These are phyloP conservation scores for Peltaster fructicola DNA, from an alignment of 2,329 filamentous ascomycete genomes.

Conservation along the genomic window DNA sequence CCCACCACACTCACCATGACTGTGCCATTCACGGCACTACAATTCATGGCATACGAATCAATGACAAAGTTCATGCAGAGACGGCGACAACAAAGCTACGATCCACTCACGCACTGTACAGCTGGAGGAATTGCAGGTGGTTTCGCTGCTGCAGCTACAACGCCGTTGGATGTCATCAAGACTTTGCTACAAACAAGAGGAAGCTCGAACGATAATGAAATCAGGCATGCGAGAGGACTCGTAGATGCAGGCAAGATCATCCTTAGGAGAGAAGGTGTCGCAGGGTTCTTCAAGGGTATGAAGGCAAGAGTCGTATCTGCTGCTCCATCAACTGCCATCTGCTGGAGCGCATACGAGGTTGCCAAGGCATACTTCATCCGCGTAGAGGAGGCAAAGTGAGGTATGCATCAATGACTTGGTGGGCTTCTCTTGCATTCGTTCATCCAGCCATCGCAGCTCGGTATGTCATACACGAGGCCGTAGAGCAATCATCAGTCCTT, in stretches of 20 bases:
- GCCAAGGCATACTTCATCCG: constrained; percentile 49
- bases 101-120: constrained; percentile 82
- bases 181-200: constrained; percentile 90
- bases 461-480: too few relatives aligned
- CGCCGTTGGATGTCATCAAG: constrained; percentile 95
- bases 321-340: constrained; percentile 98
- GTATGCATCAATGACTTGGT: too few relatives aligned
- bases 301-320: constrained; percentile 84
- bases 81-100: constrained; percentile 40
- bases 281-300: constrained; percentile 85
- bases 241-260: constrained; percentile 64
- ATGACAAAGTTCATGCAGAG: constrained; percentile 85
- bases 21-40: constrained; percentile 88
- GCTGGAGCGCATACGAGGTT: constrained; percentile 68
- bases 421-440: too few relatives aligned
- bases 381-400: constrained; percentile 16
- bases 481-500: too few relatives aligned
- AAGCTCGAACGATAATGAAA: constrained; percentile 59
- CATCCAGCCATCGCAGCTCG: too few relatives aligned
- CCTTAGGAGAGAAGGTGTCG: constrained; percentile 64
- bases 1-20: constrained; percentile 97
- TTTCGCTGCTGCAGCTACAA: constrained; percentile 82
- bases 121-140: constrained; percentile 87
- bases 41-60: constrained; percentile 96
- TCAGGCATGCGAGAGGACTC: constrained; percentile 71